Evolutionary conservation across 495 filamentous ascomycete species (phyloP).

Genomic region (Penicillium riverlandense): DNA sequence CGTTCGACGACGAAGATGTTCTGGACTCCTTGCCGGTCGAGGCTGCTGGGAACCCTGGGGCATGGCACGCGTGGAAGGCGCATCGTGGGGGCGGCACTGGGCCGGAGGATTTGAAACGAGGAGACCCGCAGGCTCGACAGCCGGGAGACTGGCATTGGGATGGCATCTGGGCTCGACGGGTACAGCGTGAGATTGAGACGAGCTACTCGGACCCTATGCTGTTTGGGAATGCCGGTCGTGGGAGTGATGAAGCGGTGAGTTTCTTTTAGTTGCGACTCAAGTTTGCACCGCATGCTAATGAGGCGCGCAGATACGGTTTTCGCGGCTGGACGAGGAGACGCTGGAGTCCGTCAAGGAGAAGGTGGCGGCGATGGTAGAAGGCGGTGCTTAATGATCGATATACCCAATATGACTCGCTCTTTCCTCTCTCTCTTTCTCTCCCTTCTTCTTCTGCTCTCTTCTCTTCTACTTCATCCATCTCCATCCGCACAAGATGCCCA

Average conservation of each 20-base stretch:
- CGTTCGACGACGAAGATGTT: slow-evolving; percentile 69
- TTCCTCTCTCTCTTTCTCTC: too few species aligned
- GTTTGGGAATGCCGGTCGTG: slow-evolving; percentile 53
- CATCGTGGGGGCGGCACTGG: slow-evolving; percentile 38
- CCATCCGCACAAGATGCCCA: slow-evolving; percentile 18
- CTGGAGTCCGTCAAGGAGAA: slow-evolving; percentile 53
- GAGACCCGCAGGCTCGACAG: slow-evolving; percentile 39
- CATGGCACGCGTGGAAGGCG: slow-evolving; percentile 84
- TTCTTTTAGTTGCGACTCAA: not conserved
- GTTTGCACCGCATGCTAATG: too few species aligned
- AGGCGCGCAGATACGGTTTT: slow-evolving; percentile 56
- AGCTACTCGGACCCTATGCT: slow-evolving; percentile 71
- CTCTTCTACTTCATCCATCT: slow-evolving; percentile 4
- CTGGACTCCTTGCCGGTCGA: slow-evolving; percentile 74
- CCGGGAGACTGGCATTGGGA: slow-evolving; percentile 94
- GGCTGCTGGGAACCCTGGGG: slow-evolving; percentile 77
- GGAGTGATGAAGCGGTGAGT: slow-evolving; percentile 64
- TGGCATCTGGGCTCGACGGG: slow-evolving; percentile 84
- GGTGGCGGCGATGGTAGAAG: slow-evolving; percentile 46
- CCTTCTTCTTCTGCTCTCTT: not conserved
- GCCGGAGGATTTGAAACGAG: slow-evolving; percentile 18
- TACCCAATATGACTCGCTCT: slow-evolving; percentile 8
- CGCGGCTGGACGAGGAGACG: slow-evolving; percentile 55
- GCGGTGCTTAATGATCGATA: slow-evolving; percentile 18
- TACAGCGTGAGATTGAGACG: slow-evolving; percentile 65